Percentiles rank a stretch among this genome's conserved stretches.
These are phyloP conservation scores for Pleurotus giganteus DNA, from an alignment of 768 basidiomycete genomes.

Conservation along the genomic window DNA sequence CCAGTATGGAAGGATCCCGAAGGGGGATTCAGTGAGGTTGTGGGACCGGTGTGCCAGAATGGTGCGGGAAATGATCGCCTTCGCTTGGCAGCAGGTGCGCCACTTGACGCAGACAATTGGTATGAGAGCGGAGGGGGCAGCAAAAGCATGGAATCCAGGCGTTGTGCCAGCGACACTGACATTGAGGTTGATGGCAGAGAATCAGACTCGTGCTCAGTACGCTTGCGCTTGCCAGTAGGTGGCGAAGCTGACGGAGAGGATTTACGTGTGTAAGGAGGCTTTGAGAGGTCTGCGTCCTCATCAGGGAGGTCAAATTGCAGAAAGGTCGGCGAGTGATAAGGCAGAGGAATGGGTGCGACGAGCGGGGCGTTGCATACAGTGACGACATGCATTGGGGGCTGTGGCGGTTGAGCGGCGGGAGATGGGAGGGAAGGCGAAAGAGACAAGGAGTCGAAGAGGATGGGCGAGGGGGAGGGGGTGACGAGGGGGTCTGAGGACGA, in stretches of 20 bases:
- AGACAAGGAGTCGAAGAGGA: constrained; percentile 18
- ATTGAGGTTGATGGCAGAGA: constrained; percentile 16
- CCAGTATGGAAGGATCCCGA: neutral
- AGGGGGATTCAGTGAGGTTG: neutral
- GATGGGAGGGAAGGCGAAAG: constrained; percentile 18
- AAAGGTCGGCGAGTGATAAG: constrained; percentile 68
- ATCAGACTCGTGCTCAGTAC: constrained; percentile 22
- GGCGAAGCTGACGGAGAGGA: constrained; percentile 11
- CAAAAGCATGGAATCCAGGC: constrained; percentile 12
- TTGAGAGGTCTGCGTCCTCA: constrained; percentile 67
- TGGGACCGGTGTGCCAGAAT: constrained; percentile 4
- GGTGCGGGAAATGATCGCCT: constrained; percentile 7
- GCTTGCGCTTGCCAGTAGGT: constrained; percentile 47
- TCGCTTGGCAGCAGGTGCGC: constrained; percentile 5
- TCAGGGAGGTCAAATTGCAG: constrained; percentile 68
- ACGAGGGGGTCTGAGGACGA: constrained; percentile 15
- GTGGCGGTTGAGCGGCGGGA: neutral
- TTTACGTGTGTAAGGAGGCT: constrained; percentile 54
- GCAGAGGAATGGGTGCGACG: constrained; percentile 65
- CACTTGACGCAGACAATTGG: neutral
- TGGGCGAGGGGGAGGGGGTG: constrained; percentile 9
- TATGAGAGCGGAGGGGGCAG: neutral
- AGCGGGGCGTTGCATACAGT: constrained; percentile 57
- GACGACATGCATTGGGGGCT: constrained; percentile 42
- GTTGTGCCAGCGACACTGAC: constrained; percentile 14